phyloP scores from a whole-genome alignment of 352 stramenopile genomes.

The Globisporangium cederbergense region DNA sequence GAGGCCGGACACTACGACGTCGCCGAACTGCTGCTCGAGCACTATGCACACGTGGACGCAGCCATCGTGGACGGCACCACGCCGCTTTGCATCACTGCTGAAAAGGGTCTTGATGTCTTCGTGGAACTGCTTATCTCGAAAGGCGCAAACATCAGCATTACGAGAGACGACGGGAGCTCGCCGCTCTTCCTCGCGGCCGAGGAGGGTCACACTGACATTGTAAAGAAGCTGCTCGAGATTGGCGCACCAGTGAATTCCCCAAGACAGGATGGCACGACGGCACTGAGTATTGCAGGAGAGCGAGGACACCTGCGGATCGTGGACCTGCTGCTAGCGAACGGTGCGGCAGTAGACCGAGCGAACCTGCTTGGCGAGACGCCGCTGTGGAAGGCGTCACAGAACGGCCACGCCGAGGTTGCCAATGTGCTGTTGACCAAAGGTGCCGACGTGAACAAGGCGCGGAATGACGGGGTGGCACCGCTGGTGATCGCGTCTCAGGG shows the following conservation, averaged over 20 bases:
- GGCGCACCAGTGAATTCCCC: conserved; percentile 6
- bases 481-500: neutral
- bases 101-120: conserved; percentile 4
- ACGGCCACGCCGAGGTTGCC: conserved; percentile 10
- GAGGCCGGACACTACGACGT: conserved; percentile 5
- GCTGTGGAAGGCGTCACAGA: conserved; percentile 14
- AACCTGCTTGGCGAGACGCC: conserved; percentile 7
- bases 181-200: conserved; percentile 11
- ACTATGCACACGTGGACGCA: conserved; percentile 2
- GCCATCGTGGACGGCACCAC: conserved; percentile 2
- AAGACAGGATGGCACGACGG: conserved; percentile 4
- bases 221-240: neutral
- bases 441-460: neutral
- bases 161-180: neutral
- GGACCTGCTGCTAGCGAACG: conserved; percentile 5
- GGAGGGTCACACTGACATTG: conserved; percentile 4
- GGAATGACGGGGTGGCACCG: neutral
- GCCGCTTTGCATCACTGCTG: conserved; percentile 10
- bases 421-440: neutral
- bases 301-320: conserved; percentile 4
- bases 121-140: conserved; percentile 4
- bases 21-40: conserved; percentile 7
- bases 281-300: conserved; percentile 9
- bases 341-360: neutral
- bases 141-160: conserved; percentile 1